Percentiles rank a stretch among this genome's conserved stretches.
Conservation (phyloP, 805 yeast genomes). For the Candida methanosorbosa region DNA sequence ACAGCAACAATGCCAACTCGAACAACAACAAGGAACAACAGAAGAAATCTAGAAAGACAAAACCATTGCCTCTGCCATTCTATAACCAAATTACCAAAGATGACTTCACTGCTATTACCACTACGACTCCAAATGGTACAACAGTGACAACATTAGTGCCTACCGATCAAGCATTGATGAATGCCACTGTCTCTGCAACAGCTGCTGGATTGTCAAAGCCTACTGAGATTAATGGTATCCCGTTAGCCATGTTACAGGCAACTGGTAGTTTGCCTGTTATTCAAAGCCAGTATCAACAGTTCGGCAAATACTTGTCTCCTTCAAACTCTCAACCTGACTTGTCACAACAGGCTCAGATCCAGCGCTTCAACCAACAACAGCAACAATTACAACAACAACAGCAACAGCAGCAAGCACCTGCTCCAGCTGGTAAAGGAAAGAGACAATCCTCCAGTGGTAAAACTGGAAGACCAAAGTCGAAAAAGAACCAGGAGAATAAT, state of each 20-base stretch:
- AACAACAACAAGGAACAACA: slow-evolving; percentile 1
- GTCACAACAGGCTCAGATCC: slow-evolving; percentile 2
- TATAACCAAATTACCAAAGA: slow-evolving; percentile 87
- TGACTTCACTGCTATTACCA: slow-evolving; percentile 75
- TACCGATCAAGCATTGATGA: slow-evolving; percentile 64
- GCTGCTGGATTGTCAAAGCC: slow-evolving; percentile 49
- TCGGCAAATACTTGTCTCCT: too few species aligned
- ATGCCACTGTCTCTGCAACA: slow-evolving; percentile 47
- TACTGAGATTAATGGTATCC: slow-evolving; percentile 29
- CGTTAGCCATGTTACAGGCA: slow-evolving; percentile 55
- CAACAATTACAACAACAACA: background rate
- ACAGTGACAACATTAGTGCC: slow-evolving; percentile 86
- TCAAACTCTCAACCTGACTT: slow-evolving; percentile 7
- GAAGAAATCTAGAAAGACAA: slow-evolving; percentile 3
- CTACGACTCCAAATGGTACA: slow-evolving; percentile 89
- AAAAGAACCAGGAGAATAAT: background rate
- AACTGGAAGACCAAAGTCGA: background rate
- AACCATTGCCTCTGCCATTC: slow-evolving; percentile 65
- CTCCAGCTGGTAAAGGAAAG: background rate
- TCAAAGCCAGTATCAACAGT: too few species aligned
- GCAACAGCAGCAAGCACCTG: background rate
- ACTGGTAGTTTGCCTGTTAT: slow-evolving; percentile 55
- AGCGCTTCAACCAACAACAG: slow-evolving; percentile 1
- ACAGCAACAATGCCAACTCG: slow-evolving; percentile 17
- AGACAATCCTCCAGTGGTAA: background rate